phyloP scores from a whole-genome alignment of 208 protist genomes.

The Trypanosoma platydactyli region DNA sequence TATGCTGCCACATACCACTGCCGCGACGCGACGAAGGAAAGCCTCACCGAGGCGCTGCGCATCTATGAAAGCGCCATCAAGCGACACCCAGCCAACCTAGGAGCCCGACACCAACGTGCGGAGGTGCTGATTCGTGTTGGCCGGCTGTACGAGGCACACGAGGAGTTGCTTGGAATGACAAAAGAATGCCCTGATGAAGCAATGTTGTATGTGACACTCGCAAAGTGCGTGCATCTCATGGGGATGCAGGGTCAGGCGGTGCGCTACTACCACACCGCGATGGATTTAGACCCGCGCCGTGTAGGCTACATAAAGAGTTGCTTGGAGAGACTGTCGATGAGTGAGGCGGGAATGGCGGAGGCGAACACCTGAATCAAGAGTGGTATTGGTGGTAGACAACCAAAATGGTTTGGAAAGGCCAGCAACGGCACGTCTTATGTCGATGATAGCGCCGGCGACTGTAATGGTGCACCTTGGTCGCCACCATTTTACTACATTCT shows the following conservation, averaged over 20 bases:
- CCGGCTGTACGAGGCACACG: constrained; percentile 58
- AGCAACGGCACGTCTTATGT: no score
- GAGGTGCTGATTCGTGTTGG: constrained; percentile 83
- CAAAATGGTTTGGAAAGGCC: no score
- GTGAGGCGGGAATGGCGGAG: constrained; percentile 8
- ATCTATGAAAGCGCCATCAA: constrained; percentile 74
- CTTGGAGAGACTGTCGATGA: constrained; percentile 60
- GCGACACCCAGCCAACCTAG: constrained; percentile 79
- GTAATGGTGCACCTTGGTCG: no score
- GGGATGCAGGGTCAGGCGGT: constrained; percentile 51
- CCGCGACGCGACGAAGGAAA: constrained; percentile 38
- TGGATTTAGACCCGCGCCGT: constrained; percentile 74
- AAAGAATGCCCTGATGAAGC: constrained; percentile 86
- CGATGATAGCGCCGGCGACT: no score
- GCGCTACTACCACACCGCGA: constrained; percentile 64
- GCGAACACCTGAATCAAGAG: constrained; percentile 11
- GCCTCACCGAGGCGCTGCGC: constrained; percentile 64
- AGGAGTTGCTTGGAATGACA: constrained; percentile 74
- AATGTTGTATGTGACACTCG: constrained; percentile 87
- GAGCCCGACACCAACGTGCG: constrained; percentile 90
- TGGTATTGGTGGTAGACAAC: background rate
- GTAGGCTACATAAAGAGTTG: constrained; percentile 66
- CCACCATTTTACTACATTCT: no score
- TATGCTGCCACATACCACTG: constrained; percentile 72
- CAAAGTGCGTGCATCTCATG: constrained; percentile 67